Base-by-base conservation (phyloP, 2,329 filamentous ascomycete genomes). In the Scedosporium dehoogii region DNA sequence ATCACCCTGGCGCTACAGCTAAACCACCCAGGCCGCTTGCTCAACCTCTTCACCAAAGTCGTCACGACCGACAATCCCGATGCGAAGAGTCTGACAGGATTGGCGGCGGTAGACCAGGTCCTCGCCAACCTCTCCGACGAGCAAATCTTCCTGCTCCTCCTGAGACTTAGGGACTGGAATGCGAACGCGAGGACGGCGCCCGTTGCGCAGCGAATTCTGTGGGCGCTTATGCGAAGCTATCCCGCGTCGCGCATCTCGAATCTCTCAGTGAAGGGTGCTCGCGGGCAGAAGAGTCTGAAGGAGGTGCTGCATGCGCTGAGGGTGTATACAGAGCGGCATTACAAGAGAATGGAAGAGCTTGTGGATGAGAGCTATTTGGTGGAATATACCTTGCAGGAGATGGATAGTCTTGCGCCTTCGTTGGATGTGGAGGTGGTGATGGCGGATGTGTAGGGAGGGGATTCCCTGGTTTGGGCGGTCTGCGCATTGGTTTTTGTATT, bases 301-400 rank as follows among this genome's bases (percentile, higher is more conserved):
- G 92, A 96, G 69, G 86, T 99, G 3, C 74, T 97, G 46, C 89
- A 93, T 67, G 93, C 88, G n/a, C 79, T 99, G 63, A 87, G 85
- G 68, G 90, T 89, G 16, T 97, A 99, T 72, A 96, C 92, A 0
- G 92, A 97, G 74, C 84, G 92, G 66, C 94, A 99, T 73, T 97
- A 96, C 74, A 89, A 88, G 73, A 83, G 93, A 62, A 83, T 94
- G 68, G 92, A 96, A 72, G 93, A 96, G 70, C 77, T 97, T 68
- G 85, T 92, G 48, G 93, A 97, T 72, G 94, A 97, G 78, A 96
- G 92, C 71, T 97, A 92, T 75, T 76, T 99, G 69, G 84, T 97
- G 48, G 91, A 96, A 74, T 97, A 96, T 81, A 96, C 93, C 65
- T 78, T 97, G 65, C 84, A 87, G 70, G 90, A 96, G 77, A 97